A percentile compares a stretch with the other conserved stretches of the same genome.
phyloP scores from a whole-genome alignment of 441 rosid species.

The Manihot esculenta region DNA sequence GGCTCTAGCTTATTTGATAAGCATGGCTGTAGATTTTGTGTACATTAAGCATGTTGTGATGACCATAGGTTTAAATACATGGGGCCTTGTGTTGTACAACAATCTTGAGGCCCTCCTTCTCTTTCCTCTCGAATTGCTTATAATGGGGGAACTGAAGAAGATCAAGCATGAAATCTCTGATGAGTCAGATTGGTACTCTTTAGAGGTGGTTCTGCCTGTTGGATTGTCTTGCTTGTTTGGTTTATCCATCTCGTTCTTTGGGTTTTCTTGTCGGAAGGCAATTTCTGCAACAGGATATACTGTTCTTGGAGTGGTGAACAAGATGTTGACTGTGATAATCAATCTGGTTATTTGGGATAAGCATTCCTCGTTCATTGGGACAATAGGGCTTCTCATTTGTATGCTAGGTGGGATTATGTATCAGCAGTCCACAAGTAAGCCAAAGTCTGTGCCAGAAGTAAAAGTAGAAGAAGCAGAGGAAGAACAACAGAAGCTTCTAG shows the following conservation, averaged over 20 bases:
- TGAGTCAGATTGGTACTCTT: conserved; percentile 71
- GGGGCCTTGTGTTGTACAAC: conserved; percentile 95
- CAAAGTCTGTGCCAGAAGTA: conserved; percentile 43
- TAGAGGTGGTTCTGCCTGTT: conserved; percentile 69
- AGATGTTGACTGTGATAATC: conserved; percentile 82
- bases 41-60: conserved; percentile 96
- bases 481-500: conserved; percentile 69
- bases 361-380: conserved; percentile 77
- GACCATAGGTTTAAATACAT: conserved; percentile 87
- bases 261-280: conserved; percentile 89
- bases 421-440: conserved; percentile 77
- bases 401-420: conserved; percentile 90
- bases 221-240: conserved; percentile 84
- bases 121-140: conserved; percentile 85
- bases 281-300: conserved; percentile 97
- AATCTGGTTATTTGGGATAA: conserved; percentile 93
- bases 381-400: conserved; percentile 82
- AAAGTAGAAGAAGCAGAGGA: conserved; percentile 48
- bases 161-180: conserved; percentile 71
- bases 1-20: conserved; percentile 83
- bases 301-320: conserved; percentile 93
- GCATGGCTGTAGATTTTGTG: conserved; percentile 94
- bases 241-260: conserved; percentile 86
- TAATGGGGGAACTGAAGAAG: conserved; percentile 94
- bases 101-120: conserved; percentile 94